Conservation (phyloP, 2,329 filamentous ascomycete genomes). For the Gremmenia infestans region DNA sequence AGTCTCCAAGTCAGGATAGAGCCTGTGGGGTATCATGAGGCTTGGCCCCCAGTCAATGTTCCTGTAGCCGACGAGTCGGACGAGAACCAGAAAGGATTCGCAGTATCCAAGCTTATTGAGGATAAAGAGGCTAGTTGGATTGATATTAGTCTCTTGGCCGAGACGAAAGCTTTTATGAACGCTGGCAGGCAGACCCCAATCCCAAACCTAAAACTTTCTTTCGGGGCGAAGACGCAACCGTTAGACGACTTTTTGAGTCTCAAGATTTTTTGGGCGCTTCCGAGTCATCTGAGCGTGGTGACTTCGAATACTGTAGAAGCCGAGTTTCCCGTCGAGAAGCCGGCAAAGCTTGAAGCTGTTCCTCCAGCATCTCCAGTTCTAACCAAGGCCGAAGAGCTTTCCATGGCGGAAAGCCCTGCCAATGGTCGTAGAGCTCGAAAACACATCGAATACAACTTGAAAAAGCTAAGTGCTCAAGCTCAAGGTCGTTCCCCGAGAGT, state of each 20-base stretch:
- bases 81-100: not conserved
- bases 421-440: slow-evolving; percentile 19
- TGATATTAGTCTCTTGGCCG: slow-evolving; percentile 2
- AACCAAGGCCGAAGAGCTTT: slow-evolving; percentile 3
- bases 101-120: not conserved
- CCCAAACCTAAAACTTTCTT: slow-evolving; percentile 7
- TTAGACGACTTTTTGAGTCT: slow-evolving; percentile 14
- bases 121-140: not conserved
- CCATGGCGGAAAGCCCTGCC: slow-evolving; percentile 13
- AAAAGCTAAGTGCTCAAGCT: slow-evolving; percentile 52
- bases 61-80: not conserved
- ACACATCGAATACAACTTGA: slow-evolving; percentile 49
- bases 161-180: not conserved
- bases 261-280: slow-evolving; percentile 21
- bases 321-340: not conserved
- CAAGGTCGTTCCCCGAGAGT: slow-evolving; percentile 45
- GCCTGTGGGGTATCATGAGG: slow-evolving; percentile 6
- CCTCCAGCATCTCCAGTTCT: slow-evolving; percentile 5
- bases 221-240: slow-evolving; percentile 4
- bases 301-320: not conserved
- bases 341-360: not conserved
- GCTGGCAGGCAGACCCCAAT: slow-evolving; percentile 6
- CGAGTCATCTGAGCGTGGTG: slow-evolving; percentile 9
- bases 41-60: slow-evolving; percentile 23
- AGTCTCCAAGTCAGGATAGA: slow-evolving; percentile 15